Evolutionary conservation across 139 green algal species (phyloP).

Genomic region (Chlorella sp.): DNA sequence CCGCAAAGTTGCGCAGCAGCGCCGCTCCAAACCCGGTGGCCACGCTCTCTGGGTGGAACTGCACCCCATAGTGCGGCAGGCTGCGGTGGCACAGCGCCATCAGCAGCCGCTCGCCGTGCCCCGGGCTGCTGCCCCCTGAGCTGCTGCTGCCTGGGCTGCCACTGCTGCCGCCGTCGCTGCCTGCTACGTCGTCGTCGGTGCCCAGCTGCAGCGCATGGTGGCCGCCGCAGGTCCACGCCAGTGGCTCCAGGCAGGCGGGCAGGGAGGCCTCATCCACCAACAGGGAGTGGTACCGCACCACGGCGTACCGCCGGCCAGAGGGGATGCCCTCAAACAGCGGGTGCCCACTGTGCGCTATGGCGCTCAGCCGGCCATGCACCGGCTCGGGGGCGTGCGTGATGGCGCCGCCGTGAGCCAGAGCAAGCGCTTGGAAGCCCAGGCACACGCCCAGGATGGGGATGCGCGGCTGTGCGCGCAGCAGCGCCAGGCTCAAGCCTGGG

Average conservation of each 20-base stretch:
- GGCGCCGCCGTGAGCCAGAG: slow-evolving; percentile 65
- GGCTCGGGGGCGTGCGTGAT: slow-evolving; percentile 81
- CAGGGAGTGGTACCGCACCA: slow-evolving; percentile 96
- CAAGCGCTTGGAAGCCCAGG: slow-evolving; percentile 95
- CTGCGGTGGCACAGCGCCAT: slow-evolving; percentile 85
- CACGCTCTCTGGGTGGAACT: slow-evolving; percentile 98
- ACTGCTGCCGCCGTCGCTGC: not conserved
- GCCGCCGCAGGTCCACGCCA: slow-evolving; percentile 82
- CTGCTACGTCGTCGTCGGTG: not conserved
- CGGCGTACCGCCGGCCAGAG: slow-evolving; percentile 51
- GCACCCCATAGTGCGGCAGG: slow-evolving; percentile 88
- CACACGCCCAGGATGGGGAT: slow-evolving; percentile 96
- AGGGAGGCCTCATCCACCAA: slow-evolving; percentile 73
- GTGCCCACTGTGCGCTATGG: slow-evolving; percentile 76
- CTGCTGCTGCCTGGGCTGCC: not conserved
- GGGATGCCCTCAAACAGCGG: slow-evolving; percentile 85
- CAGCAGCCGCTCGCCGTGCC: slow-evolving; percentile 55
- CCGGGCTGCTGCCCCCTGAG: not conserved
- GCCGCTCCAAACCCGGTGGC: slow-evolving; percentile 76
- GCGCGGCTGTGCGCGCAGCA: slow-evolving; percentile 59
- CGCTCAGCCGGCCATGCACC: slow-evolving; percentile 88
- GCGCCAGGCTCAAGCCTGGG: slow-evolving; percentile 83
- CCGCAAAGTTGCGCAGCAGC: slow-evolving; percentile 90
- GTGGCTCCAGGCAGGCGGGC: slow-evolving; percentile 73
- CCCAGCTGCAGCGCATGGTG: slow-evolving; percentile 58